Conservation (phyloP, 768 basidiomycete genomes). For the Phaffia australis region DNA sequence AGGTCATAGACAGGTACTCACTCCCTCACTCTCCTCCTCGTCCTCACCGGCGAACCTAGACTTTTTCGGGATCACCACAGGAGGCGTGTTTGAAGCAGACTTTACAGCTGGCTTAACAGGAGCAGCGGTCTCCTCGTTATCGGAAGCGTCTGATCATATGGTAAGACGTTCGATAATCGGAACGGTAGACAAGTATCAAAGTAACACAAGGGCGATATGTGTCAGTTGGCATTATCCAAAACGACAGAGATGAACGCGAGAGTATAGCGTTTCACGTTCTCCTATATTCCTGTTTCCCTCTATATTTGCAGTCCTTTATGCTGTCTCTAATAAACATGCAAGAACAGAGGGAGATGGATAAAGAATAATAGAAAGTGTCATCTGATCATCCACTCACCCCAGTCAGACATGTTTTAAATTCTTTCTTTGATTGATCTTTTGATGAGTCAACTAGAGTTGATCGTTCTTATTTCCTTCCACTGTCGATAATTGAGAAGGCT, state of each 20-base stretch:
- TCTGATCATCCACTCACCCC: constrained; percentile 9
- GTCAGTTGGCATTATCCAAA: neutral
- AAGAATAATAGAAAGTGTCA: no score
- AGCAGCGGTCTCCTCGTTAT: constrained; percentile 12
- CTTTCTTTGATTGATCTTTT: no score
- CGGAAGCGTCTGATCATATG: constrained; percentile 6
- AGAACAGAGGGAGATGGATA: neutral
- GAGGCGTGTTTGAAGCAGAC: constrained; percentile 3
- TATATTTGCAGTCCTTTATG: no score
- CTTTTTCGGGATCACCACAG: constrained; percentile 20
- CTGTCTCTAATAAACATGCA: no score
- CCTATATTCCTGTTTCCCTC: no score
- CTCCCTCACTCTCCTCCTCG: constrained; percentile 18
- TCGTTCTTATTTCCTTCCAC: no score
- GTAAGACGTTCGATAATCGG: neutral
- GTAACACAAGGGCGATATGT: neutral
- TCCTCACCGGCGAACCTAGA: constrained; percentile 22
- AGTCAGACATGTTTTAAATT: constrained; percentile 18
- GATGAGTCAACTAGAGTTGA: no score
- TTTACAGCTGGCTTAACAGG: constrained; percentile 2
- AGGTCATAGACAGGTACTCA: neutral
- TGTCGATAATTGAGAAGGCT: no score
- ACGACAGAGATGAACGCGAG: neutral
- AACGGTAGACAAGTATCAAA: neutral
- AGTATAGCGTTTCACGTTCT: neutral